phyloP scores from a whole-genome alignment of 495 filamentous ascomycete species.

The Diplogelasinospora grovesii region DNA sequence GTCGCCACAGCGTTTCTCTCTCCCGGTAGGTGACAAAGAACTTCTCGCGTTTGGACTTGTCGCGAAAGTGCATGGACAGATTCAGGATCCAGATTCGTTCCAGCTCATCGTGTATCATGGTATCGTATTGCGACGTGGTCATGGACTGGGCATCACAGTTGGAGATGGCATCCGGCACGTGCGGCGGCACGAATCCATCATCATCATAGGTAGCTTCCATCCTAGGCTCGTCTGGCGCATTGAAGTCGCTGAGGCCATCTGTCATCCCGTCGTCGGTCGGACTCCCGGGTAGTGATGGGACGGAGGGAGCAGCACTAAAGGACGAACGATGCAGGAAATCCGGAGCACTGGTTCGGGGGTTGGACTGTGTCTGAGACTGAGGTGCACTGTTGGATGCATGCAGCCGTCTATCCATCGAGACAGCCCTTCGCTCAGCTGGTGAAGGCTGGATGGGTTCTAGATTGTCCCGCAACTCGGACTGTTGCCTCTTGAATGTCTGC shows the following conservation, averaged over 20 bases:
- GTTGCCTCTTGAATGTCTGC: constrained; percentile 71
- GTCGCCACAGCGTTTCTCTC: constrained; percentile 64
- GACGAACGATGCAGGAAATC: constrained; percentile 28
- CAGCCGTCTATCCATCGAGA: constrained; percentile 64
- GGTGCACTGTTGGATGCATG: constrained; percentile 25
- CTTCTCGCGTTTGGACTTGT: constrained; percentile 90
- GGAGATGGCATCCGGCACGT: constrained; percentile 19
- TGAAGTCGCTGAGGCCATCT: constrained; percentile 10
- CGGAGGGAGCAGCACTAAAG: constrained; percentile 11
- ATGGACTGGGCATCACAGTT: constrained; percentile 36
- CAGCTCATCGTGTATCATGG: constrained; percentile 69
- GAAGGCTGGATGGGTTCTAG: constrained; percentile 56
- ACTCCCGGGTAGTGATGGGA: constrained; percentile 23
- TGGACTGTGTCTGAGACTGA: constrained; percentile 18
- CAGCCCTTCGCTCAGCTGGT: constrained; percentile 60
- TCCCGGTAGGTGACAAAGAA: constrained; percentile 97
- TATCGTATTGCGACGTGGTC: constrained; percentile 46
- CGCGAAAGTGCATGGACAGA: constrained; percentile 96
- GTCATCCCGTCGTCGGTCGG: constrained; percentile 24
- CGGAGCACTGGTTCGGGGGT: constrained; percentile 39
- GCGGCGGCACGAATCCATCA: constrained; percentile 1
- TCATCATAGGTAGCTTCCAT: constrained; percentile 8
- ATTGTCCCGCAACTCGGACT: constrained; percentile 69
- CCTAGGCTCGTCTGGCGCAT: constrained; percentile 10
- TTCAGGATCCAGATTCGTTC: constrained; percentile 93